phyloP scores from a whole-genome alignment of 1,284 basidiomycete species.

The Moesziomyces sp. region DNA sequence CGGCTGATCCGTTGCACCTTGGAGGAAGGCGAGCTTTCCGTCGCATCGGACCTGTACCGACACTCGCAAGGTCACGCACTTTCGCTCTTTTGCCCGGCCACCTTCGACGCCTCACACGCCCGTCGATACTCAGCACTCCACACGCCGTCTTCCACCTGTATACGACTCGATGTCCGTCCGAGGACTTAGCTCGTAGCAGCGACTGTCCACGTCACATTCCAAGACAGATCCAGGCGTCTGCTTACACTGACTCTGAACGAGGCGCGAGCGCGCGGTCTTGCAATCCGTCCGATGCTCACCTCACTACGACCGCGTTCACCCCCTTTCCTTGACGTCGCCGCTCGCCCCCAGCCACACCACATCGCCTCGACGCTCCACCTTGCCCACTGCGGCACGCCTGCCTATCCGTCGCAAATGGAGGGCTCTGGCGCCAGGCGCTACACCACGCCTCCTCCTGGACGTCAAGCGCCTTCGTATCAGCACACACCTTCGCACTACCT shows the following conservation, averaged over 20 bases:
- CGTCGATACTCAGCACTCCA: no score
- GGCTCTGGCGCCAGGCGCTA: conserved; percentile 25
- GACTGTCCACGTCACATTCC: no score
- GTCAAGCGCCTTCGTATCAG: conserved; percentile 3
- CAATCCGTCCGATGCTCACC: conserved; percentile 33
- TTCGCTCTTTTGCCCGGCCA: no score
- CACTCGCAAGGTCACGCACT: no score
- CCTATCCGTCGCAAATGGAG: conserved; percentile 10
- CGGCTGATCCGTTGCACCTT: no score
- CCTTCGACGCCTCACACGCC: no score
- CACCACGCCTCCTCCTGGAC: conserved; percentile 13
- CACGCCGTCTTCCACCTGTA: no score
- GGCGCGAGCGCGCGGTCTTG: conserved; percentile 9
- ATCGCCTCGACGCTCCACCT: not conserved
- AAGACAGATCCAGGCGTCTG: no score
- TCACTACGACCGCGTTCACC: conserved; percentile 39
- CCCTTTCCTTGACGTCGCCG: conserved; percentile 12
- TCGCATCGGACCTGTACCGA: no score
- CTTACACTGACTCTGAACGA: not conserved
- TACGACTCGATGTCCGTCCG: no score
- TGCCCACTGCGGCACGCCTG: not conserved
- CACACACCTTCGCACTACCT: not conserved
- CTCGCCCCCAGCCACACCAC: conserved; percentile 3
- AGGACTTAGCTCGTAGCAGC: no score
- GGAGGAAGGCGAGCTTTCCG: no score